These are phyloP conservation scores for Nicotiana undulata DNA, from an alignment of 257 asterid species.

Conservation along the genomic window DNA sequence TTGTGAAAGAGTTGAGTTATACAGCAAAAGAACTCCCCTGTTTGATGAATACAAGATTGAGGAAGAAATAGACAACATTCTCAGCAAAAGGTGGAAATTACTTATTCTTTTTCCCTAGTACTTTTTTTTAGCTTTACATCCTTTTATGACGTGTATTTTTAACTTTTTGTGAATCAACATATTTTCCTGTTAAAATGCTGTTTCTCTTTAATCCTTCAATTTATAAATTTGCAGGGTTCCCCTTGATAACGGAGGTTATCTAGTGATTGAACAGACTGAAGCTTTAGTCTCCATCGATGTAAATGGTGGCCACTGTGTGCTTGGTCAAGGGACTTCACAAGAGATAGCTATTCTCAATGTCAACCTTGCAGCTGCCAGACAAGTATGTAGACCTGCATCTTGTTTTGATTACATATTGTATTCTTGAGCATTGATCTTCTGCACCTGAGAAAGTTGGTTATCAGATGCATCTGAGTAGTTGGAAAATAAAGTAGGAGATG, in stretches of 20 bases:
- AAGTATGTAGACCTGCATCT: conserved; percentile 38
- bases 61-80: conserved; percentile 78
- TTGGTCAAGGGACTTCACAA: conserved; percentile 91
- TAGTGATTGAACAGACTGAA: conserved; percentile 97
- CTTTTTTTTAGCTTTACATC: neutral
- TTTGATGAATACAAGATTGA: conserved; percentile 82
- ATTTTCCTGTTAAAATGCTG: neutral
- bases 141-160: neutral
- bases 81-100: conserved; percentile 73
- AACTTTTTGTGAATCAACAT: neutral
- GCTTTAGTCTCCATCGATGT: conserved; percentile 95
- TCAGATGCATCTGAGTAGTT: neutral
- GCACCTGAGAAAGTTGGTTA: neutral
- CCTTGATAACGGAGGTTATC: conserved; percentile 89
- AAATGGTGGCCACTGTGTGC: conserved; percentile 94
- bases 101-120: neutral
- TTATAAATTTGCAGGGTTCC: conserved; percentile 55
- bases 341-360: conserved; percentile 90
- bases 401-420: neutral
- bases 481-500: neutral
- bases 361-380: conserved; percentile 92
- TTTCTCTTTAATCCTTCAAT: conserved; percentile 4
- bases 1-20: conserved; percentile 83
- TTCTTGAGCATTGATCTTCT: neutral
- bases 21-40: conserved; percentile 66